Base-by-base conservation (phyloP, 306 rosid genomes). In the Begonia fuchsioides region DNA sequence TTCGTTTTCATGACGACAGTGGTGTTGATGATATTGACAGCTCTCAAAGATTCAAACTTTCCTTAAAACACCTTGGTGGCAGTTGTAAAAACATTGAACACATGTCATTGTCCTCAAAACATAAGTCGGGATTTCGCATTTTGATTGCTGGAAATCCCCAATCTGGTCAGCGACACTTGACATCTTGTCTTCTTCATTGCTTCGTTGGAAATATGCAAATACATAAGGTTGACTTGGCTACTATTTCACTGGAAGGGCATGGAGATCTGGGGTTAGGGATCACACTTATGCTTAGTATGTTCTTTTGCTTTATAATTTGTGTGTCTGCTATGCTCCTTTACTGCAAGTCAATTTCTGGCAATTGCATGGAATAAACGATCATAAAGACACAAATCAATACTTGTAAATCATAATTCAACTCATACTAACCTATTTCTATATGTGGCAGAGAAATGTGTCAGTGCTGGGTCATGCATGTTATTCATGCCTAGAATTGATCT, bases 401-500 rank as follows among this genome's bases (percentile, higher is more conserved):
- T 26, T 26, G 7, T 26, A 26, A 26, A 4, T 26, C 35, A 26
- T 26, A 26, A 26, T 4, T 26, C 35, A 26, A 32, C 52, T 68
- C 32, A 55, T 49, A 50, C 10, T 53, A 56, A 52, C 44, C 26
- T 51, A 51, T 18, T 43, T 14, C 13, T 14, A 39, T 75, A n/a
- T 50, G 19, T 77, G 52, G 80, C 90, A 84, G 95, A 58, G 86
- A 81, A 75, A 76, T 85, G 95, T 73, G 71, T 85, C 53, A 70
- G 77, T 43, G 47, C 64, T 55, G 68, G 76, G 35, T 71, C 83
- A 3, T 84, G 77, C 44, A 20, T 85, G 19, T 64, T 84, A 58
- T 90, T 76, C 74, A 72, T 90, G 98, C 98, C 98, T 41, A 72
- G 94, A 79, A 76, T 88, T 61, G 97, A 88, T 56, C 72, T 88